Conservation (phyloP, 768 basidiomycete species). For the Rhizopogon sp. region DNA sequence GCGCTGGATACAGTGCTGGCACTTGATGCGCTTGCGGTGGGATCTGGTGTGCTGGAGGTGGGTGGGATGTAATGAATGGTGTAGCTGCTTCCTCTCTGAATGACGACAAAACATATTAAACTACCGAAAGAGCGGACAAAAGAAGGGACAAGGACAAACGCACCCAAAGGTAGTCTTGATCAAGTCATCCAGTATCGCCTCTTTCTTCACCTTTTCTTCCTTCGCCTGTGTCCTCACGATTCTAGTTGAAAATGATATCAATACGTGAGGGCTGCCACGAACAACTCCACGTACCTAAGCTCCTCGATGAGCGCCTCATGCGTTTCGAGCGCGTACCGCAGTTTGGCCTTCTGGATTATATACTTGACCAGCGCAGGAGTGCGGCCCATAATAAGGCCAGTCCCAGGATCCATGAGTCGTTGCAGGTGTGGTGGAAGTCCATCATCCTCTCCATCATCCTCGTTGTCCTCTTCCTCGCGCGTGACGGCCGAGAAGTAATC, state of each 20-base stretch:
- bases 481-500: conserved; percentile 28
- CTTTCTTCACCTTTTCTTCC: conserved; percentile 54
- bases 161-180: conserved; percentile 49
- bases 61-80: conserved; percentile 8
- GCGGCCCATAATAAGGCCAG: conserved; percentile 64
- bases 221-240: conserved; percentile 46
- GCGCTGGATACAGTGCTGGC: conserved; percentile 8
- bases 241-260: conserved; percentile 14
- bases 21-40: conserved; percentile 8
- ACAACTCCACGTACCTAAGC: conserved; percentile 30
- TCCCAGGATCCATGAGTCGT: conserved; percentile 46
- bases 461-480: conserved; percentile 10
- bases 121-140: not conserved
- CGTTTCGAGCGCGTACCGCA: conserved; percentile 61
- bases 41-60: conserved; percentile 5
- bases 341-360: conserved; percentile 64
- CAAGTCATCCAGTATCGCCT: conserved; percentile 51
- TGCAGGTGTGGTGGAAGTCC: conserved; percentile 51
- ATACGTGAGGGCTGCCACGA: not conserved
- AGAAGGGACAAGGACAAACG: conserved; percentile 14
- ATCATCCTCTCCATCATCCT: conserved; percentile 36
- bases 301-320: conserved; percentile 65
- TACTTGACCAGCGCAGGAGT: conserved; percentile 71
- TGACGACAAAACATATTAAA: not conserved
- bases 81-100: conserved; percentile 22